Evolutionary conservation across 208 protist species (phyloP).

Genomic region (Acanthamoeba triangularis): DNA sequence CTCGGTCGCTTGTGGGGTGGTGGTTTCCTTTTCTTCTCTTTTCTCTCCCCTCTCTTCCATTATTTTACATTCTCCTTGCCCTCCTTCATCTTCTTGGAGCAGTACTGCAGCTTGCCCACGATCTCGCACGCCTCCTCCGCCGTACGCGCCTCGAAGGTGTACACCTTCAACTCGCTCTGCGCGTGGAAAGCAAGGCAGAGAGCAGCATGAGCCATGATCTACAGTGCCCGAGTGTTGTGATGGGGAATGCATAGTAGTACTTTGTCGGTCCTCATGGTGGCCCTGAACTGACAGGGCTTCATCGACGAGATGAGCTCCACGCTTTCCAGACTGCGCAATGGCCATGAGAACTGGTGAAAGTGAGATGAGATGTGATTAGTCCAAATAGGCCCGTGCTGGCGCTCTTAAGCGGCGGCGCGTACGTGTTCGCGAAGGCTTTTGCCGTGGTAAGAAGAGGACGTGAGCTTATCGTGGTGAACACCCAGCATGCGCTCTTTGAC

Average conservation of each 20-base stretch:
- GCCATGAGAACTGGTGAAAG: background rate
- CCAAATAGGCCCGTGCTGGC: background rate
- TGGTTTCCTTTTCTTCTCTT: background rate
- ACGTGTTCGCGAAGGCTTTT: conserved; percentile 47
- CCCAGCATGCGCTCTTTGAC: conserved; percentile 58
- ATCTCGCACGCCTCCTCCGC: conserved; percentile 61
- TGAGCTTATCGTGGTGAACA: conserved; percentile 54
- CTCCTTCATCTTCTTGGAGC: conserved; percentile 53
- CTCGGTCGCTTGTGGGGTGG: background rate
- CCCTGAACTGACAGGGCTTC: conserved; percentile 54
- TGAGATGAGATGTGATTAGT: too few relatives aligned
- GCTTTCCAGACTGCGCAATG: conserved; percentile 10
- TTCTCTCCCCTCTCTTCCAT: background rate
- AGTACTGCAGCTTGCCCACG: conserved; percentile 67
- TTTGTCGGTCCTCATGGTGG: background rate
- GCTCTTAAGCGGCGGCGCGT: background rate
- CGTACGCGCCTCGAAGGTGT: conserved; percentile 1
- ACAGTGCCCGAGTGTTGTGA: too few relatives aligned
- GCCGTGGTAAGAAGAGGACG: conserved; percentile 48
- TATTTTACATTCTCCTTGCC: conserved; percentile 51
- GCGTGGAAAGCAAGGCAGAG: background rate
- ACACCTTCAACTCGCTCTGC: conserved; percentile 33
- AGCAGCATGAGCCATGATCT: background rate
- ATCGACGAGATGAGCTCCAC: conserved; percentile 25
- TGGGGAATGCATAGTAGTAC: background rate